Evolutionary conservation across 192 early-diverging fungal species (phyloP), one percentile per base, ranked within the genome.

Genomic region (Coemansia erecta): DNA sequence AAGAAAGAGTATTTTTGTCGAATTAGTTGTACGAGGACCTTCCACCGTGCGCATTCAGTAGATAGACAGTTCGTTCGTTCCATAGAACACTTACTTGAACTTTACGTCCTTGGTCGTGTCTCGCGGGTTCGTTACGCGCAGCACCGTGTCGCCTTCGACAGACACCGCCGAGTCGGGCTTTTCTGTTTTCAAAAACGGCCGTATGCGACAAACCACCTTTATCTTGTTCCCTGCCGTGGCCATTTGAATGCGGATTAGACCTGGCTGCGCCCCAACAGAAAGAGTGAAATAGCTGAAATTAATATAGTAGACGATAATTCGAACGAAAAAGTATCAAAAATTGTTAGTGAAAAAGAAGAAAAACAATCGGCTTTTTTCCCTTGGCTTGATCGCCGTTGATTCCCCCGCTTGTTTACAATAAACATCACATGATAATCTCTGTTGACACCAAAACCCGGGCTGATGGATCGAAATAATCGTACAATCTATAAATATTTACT

Each of bases 151-250:
- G 43, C 65, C 58, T 28, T 79, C 77, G 0, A 74, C 77, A 1
- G 39, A 26, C 0, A 83, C 79, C 0, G 82, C 52, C 21, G 76
- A 58, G 65, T 86, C 85, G 0, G 76, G 41, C n/a, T 52, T 64
- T 60, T 86, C 85, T 8, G 69, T 64, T 14, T 65, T 59, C n/a
- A 85, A 60, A 53, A 86, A 84, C 17, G 85, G 85, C n/a, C 85
- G 80, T 19, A 86, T 78, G 14, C 85, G 80, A 44, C 85, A 85
- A 19, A 84, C 71, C 18, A 85, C 80, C 46, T 83, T 83, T 60
- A 86, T 72, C 69, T 83, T 84, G 62, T 83, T 58, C 22, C 53
- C 66, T 11, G 26, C 12, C 14, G 8, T 37, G 18, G 64, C 39
- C 73, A 77, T 77, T 40, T n/a, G 13, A 21, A 18, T 18, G 42